These are phyloP conservation scores for Primulina tabacum DNA, from an alignment of 257 asterid species.

Conservation along the genomic window DNA sequence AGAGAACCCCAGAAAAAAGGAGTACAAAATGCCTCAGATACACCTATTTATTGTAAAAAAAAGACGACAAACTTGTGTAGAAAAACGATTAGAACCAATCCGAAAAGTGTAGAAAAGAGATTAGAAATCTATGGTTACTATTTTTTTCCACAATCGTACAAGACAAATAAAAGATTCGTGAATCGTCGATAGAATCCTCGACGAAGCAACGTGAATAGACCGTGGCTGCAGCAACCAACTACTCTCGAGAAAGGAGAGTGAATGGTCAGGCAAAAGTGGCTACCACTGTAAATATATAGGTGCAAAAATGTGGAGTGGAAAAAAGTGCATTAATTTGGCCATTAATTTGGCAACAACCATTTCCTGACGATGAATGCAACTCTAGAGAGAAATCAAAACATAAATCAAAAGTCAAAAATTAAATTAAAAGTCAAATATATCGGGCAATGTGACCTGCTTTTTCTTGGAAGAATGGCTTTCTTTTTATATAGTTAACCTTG, in stretches of 20 bases:
- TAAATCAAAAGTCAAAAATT: too few species aligned
- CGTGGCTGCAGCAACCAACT: slow-evolving; percentile 14
- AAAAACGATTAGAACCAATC: slow-evolving; percentile 3
- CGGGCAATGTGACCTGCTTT: neutral
- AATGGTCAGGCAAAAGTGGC: neutral
- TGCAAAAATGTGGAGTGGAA: neutral
- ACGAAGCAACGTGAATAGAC: slow-evolving; percentile 32
- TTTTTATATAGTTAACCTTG: neutral
- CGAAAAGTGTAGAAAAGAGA: slow-evolving; percentile 31
- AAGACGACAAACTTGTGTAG: neutral
- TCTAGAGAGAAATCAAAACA: neutral
- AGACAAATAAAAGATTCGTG: slow-evolving; percentile 35
- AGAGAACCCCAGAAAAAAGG: slow-evolving; percentile 25
- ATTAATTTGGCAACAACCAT: neutral
- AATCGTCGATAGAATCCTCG: slow-evolving; percentile 17
- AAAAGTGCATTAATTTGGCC: neutral
- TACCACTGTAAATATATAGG: neutral
- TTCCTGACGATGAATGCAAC: neutral
- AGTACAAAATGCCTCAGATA: slow-evolving; percentile 32
- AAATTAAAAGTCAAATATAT: neutral
- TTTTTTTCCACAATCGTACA: slow-evolving; percentile 21
- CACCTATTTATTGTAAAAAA: slow-evolving; percentile 31
- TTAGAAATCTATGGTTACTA: slow-evolving; percentile 60
- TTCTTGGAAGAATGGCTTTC: neutral
- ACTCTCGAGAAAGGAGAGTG: slow-evolving; percentile 16